Evolutionary conservation across 2,329 filamentous ascomycete species (phyloP).

Genomic region (Pseudocercospora cruenta): DNA sequence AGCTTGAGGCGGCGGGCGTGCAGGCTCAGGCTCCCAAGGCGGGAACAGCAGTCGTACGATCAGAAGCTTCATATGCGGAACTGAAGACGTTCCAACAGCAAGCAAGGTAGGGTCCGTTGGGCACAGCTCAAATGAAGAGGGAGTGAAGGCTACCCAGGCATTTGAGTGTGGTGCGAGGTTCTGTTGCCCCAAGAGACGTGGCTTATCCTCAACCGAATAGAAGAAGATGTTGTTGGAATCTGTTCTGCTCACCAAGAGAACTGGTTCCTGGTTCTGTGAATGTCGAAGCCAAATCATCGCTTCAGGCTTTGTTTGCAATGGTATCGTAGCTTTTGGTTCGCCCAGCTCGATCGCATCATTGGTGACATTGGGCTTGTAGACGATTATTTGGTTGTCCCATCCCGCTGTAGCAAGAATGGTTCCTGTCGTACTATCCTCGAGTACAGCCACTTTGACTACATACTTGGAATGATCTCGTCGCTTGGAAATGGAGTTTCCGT

Average conservation of each 20-base stretch:
- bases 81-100: constrained; percentile 63
- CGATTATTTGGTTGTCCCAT: constrained; percentile 61
- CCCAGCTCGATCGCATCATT: constrained; percentile 32
- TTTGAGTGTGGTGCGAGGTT: constrained; percentile 66
- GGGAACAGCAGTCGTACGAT: constrained; percentile 62
- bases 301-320: constrained; percentile 60
- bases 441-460: constrained; percentile 55
- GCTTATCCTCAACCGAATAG: constrained; percentile 47
- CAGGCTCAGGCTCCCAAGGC: constrained; percentile 24
- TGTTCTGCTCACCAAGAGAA: constrained; percentile 58
- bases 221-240: constrained; percentile 65
- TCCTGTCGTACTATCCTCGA: constrained; percentile 31
- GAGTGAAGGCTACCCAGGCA: constrained; percentile 67
- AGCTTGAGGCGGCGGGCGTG: constrained; percentile 16
- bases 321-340: constrained; percentile 48
- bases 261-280: constrained; percentile 50
- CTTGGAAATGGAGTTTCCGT: constrained; percentile 48
- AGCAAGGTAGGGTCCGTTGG: constrained; percentile 59
- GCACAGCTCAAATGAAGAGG: constrained; percentile 59
- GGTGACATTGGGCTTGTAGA: constrained; percentile 48
- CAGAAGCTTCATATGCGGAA: constrained; percentile 66
- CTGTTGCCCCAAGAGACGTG: constrained; percentile 57
- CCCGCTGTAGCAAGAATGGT: constrained; percentile 60
- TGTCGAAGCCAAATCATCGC: constrained; percentile 58
- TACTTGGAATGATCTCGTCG: constrained; percentile 64